phyloP scores from a whole-genome alignment of 2,329 filamentous ascomycete genomes.

The Aspergillus persii region DNA sequence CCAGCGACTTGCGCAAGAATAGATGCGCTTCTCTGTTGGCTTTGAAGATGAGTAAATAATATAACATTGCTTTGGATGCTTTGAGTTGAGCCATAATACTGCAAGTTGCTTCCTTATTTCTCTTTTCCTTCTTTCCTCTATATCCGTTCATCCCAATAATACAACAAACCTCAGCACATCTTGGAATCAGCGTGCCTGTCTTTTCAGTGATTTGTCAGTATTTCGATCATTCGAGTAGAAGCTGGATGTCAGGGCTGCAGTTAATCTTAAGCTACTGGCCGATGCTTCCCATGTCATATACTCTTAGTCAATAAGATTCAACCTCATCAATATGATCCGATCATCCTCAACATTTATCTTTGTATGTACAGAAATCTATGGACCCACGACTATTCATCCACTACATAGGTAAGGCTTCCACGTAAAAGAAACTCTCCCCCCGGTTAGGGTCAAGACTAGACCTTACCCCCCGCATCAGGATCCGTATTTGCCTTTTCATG shows the following conservation, averaged over 20 bases:
- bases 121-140: constrained; percentile 9
- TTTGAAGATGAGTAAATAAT: constrained; percentile 22
- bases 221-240: background rate
- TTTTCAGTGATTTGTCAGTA: background rate
- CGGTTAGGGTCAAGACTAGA: constrained; percentile 10
- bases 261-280: no score
- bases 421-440: no score
- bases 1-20: constrained; percentile 41
- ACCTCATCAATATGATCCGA: background rate
- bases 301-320: background rate
- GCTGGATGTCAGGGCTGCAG: no score
- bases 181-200: constrained; percentile 11
- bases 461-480: constrained; percentile 29
- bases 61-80: constrained; percentile 29
- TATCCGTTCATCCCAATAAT: constrained; percentile 7
- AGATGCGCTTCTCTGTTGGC: constrained; percentile 14
- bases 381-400: background rate
- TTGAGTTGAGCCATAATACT: constrained; percentile 27
- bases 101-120: constrained; percentile 21
- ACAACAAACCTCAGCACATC: background rate
- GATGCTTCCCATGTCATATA: background rate
- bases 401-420: background rate
- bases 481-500: constrained; percentile 66
- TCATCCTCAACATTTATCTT: no score
- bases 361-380: background rate